A percentile compares a stretch with the other conserved stretches of the same genome.
These are phyloP conservation scores for Fusarium graminum DNA, from an alignment of 2,329 filamentous ascomycete genomes.

Conservation along the genomic window DNA sequence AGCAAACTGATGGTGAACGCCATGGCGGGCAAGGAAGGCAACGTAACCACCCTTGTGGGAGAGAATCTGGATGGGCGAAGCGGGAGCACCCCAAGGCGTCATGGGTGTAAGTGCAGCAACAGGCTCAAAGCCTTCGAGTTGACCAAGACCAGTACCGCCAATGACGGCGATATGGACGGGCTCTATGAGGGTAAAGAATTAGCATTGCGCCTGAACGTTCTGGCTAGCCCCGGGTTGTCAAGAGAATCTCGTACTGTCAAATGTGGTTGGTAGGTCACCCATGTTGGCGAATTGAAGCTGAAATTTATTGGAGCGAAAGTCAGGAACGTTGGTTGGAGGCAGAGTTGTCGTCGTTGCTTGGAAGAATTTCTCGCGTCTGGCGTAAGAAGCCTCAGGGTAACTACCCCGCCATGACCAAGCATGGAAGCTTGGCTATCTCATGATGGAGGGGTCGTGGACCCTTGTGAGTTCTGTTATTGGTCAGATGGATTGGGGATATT, in stretches of 20 bases:
- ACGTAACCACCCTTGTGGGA: slow-evolving; percentile 85
- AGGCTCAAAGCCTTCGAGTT: slow-evolving; percentile 87
- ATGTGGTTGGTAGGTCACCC: slow-evolving; percentile 68
- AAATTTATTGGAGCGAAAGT: slow-evolving; percentile 5
- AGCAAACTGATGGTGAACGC: slow-evolving; percentile 86
- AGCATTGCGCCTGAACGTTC: slow-evolving; percentile 22
- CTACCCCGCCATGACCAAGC: slow-evolving; percentile 47
- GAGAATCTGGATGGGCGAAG: slow-evolving; percentile 84
- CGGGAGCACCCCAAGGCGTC: slow-evolving; percentile 91
- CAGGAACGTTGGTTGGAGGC: slow-evolving; percentile 16
- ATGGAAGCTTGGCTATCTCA: slow-evolving; percentile 37
- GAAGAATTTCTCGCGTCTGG: slow-evolving; percentile 29
- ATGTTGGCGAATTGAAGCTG: slow-evolving; percentile 52
- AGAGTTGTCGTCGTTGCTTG: slow-evolving; percentile 20
- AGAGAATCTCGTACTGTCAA: slow-evolving; percentile 64
- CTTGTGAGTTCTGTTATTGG: slow-evolving; percentile 39
- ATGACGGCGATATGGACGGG: slow-evolving; percentile 89
- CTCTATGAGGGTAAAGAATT: slow-evolving; percentile 57
- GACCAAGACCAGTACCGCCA: slow-evolving; percentile 91
- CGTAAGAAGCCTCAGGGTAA: slow-evolving; percentile 25
- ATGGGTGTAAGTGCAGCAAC: slow-evolving; percentile 80
- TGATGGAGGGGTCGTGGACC: slow-evolving; percentile 48
- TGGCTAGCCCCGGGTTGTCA: slow-evolving; percentile 1
- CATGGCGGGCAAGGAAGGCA: slow-evolving; percentile 95
- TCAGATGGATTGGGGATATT: slow-evolving; percentile 7